Evolutionary conservation across 1,139 yeast genomes (phyloP).

Genomic region (Meyerozyma athensensis): DNA sequence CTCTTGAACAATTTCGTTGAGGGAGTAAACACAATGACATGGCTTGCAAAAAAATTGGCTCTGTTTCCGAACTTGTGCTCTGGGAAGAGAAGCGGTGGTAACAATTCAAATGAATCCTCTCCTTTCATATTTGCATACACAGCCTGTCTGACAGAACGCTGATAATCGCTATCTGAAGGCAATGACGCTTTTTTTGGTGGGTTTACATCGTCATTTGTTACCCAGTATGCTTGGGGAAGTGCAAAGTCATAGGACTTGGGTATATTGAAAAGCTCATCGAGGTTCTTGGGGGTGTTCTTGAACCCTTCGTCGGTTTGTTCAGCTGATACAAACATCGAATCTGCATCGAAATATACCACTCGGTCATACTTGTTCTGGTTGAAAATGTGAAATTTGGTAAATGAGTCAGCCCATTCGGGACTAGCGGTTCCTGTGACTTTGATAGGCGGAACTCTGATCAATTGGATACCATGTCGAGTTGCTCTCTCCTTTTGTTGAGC

Average conservation of each 20-base stretch:
- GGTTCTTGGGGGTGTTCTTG: constrained; percentile 11
- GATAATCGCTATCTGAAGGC: constrained; percentile 6
- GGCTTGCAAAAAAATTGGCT: constrained; percentile 34
- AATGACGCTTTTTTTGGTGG: background rate
- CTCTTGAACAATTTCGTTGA: constrained; percentile 21
- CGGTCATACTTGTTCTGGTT: constrained; percentile 41
- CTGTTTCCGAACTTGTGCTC: constrained; percentile 28
- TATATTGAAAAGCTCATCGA: constrained; percentile 31
- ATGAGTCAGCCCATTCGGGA: constrained; percentile 46
- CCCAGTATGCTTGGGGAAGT: constrained; percentile 39
- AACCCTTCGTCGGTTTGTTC: constrained; percentile 9
- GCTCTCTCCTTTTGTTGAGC: constrained; percentile 8
- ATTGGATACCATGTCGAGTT: constrained; percentile 12
- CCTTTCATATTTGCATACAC: constrained; percentile 6
- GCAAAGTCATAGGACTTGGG: constrained; percentile 26
- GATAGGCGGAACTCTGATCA: constrained; percentile 19
- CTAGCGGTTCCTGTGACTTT: constrained; percentile 14
- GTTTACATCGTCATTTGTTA: constrained; percentile 15
- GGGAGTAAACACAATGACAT: constrained; percentile 46
- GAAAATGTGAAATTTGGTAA: constrained; percentile 53
- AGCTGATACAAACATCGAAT: constrained; percentile 28
- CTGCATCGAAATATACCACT: constrained; percentile 40
- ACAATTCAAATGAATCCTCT: constrained; percentile 6
- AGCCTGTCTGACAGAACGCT: constrained; percentile 6
- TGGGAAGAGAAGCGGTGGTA: constrained; percentile 21